Conservation (phyloP, 2,329 filamentous ascomycete species). For the Colletotrichum agaves region DNA sequence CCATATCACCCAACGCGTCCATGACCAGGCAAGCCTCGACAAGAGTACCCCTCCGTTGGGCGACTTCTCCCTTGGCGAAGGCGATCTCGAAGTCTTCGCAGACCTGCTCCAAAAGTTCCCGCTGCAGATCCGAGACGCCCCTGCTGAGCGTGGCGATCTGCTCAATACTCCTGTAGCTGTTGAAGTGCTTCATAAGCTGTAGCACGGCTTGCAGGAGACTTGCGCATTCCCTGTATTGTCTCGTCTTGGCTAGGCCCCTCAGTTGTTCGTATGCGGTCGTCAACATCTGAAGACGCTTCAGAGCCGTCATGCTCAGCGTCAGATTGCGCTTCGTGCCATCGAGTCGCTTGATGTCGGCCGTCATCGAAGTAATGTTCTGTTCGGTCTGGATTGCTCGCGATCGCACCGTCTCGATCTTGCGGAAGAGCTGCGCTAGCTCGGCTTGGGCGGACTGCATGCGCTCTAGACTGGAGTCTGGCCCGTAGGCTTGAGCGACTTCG, state of each 20-base stretch:
- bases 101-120: slow-evolving; percentile 94
- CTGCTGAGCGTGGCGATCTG: slow-evolving; percentile 94
- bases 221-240: slow-evolving; percentile 95
- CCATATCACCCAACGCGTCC: slow-evolving; percentile 91
- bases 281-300: slow-evolving; percentile 97
- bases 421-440: slow-evolving; percentile 90
- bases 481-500: slow-evolving; percentile 82
- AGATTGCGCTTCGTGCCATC: slow-evolving; percentile 97
- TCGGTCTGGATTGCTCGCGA: slow-evolving; percentile 91
- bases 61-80: slow-evolving; percentile 89
- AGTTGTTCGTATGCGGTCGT: slow-evolving; percentile 99
- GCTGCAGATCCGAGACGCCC: slow-evolving; percentile 92
- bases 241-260: slow-evolving; percentile 80
- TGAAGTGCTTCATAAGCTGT: slow-evolving; percentile 98
- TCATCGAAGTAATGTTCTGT: slow-evolving; percentile 97
- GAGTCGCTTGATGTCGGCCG: slow-evolving; percentile 95
- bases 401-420: slow-evolving; percentile 93
- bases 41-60: slow-evolving; percentile 74
- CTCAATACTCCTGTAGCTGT: slow-evolving; percentile 96
- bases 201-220: slow-evolving; percentile 94
- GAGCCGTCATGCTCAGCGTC: slow-evolving; percentile 95
- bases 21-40: slow-evolving; percentile 92
- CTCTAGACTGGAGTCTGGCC: slow-evolving; percentile 86
- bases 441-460: slow-evolving; percentile 91
- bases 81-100: slow-evolving; percentile 98